Conservation (phyloP, 2,329 filamentous ascomycete genomes). For the Diaporthe destruens region DNA sequence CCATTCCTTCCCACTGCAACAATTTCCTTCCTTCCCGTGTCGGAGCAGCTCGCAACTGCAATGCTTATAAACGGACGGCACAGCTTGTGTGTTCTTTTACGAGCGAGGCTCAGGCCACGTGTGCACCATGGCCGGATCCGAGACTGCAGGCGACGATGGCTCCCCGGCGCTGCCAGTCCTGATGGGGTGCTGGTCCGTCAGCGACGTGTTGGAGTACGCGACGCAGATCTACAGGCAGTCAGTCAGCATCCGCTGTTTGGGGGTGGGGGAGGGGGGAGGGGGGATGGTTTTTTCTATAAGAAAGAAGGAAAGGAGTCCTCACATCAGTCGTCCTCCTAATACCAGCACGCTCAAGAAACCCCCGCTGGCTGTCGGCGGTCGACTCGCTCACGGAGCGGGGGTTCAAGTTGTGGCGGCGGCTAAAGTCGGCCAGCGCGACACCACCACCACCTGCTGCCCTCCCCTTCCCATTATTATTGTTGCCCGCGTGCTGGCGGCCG, state of each 20-base stretch:
- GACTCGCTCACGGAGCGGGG: not conserved
- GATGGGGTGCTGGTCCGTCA: not conserved
- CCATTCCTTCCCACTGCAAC: not conserved
- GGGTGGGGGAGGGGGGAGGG: too few species aligned
- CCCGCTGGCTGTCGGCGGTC: not conserved
- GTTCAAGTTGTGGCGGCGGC: not conserved
- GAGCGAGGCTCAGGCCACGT: not conserved
- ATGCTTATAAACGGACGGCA: too few species aligned
- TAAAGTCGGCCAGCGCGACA: not conserved
- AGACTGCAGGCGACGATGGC: not conserved
- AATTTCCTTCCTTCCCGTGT: accelerated
- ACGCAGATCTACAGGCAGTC: not conserved
- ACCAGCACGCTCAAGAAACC: not conserved
- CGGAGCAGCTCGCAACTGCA: accelerated
- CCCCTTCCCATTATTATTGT: too few species aligned
- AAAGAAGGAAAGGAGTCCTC: not conserved
- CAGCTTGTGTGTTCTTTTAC: not conserved
- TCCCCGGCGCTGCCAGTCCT: not conserved
- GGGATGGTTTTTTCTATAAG: too few species aligned
- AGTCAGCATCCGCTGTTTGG: too few species aligned
- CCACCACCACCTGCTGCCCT: not conserved
- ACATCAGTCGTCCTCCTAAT: constrained; percentile 9
- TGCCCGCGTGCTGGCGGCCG: too few species aligned
- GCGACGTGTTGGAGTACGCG: not conserved
- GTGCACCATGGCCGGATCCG: not conserved